Evolutionary conservation across 352 stramenopile genomes (phyloP), one percentile per base, ranked within the genome.

Genomic region (Phytophthora idaei): DNA sequence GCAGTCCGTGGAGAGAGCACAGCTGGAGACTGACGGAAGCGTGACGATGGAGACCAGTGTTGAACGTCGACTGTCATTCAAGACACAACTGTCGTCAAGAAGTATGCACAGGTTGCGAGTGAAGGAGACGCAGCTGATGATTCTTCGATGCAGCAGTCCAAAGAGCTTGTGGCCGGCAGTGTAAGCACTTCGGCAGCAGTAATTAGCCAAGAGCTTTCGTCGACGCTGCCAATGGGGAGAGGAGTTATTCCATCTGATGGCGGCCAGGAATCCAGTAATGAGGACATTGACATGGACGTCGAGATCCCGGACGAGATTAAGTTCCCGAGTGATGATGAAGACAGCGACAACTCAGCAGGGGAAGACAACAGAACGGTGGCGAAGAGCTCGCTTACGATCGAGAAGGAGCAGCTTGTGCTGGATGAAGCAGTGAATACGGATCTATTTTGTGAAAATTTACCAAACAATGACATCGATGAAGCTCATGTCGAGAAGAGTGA

Each of bases 61-160:
- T 28, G 64, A 57, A 28, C 11, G 28, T 7, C 44, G 15, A 60
- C 49, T 15, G 21, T 60, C 4, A 21, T 60, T 49, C 31, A 42
- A n/a, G 56, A 67, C 14, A 69, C 47, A 15, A 56, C 44, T 7
- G 62, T 62, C 11, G 62, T 64, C 4, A 54, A 62, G 46, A 27
- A 64, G 17, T 62, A 47, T 17, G 28, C 15, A 5, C 44, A 58
- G 17, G 11, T 17, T 0, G 32, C 10, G 36, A 14, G 1, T 46
- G 57, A 61, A 48, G 57, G 28, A 58, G 36, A 48, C 2, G 8
- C 9, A 29, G 17, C 12, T 15, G 6, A 45, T n/a, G 42, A 60
- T 12, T 41, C 15, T 9, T 50, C 55, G 3, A 39, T 21, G 21
- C 21, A 52, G 45, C 28, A 68, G 21, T 8, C 37, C 4, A 42